Base-by-base conservation (phyloP, 1,284 basidiomycete genomes). In the Leucoagaricus sp. region DNA sequence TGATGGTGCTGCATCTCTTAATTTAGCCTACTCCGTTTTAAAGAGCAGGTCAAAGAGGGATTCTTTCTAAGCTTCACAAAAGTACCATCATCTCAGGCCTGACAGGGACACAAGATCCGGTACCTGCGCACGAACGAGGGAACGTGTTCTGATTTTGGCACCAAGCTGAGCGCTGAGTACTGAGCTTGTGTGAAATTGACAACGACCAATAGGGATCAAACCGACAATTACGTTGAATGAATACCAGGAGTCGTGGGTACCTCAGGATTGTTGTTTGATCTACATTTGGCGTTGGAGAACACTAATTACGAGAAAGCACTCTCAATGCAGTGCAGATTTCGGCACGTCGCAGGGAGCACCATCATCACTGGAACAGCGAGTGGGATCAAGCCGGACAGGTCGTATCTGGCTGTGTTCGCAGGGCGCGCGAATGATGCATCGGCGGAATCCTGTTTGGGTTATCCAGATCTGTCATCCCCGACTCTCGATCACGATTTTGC, bases 401-500 rank as follows among this genome's bases (percentile, higher is more conserved):
- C 17, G 15, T 9, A 13, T 38, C 36, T 38, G 36, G 17, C 36
- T 38, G n/a, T n/a, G n/a, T n/a, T n/a, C n/a, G n/a, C n/a, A n/a
- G n/a, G n/a, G n/a, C n/a, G n/a, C n/a, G n/a, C n/a, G n/a, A n/a
- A n/a, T n/a, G n/a, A n/a, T n/a, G n/a, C n/a, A n/a, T n/a, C n/a
- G n/a, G n/a, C n/a, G n/a, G n/a, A n/a, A n/a, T n/a, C n/a, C n/a
- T n/a, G n/a, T n/a, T n/a, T n/a, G n/a, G n/a, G n/a, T n/a, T n/a
- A n/a, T n/a, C n/a, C n/a, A n/a, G n/a, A n/a, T n/a, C n/a, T n/a
- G n/a, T n/a, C n/a, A n/a, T n/a, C n/a, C n/a, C n/a, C n/a, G n/a
- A n/a, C n/a, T n/a, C 74, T 91, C 46, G 86, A 33, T 7, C 17
- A n/a, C 15, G 36, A 38, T 38, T 38, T 4, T 15, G 12, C 12